Evolutionary conservation across 2,329 filamentous ascomycete species (phyloP), one percentile per base, ranked within the genome.

Genomic region (Aspergillus pseudoterreus): DNA sequence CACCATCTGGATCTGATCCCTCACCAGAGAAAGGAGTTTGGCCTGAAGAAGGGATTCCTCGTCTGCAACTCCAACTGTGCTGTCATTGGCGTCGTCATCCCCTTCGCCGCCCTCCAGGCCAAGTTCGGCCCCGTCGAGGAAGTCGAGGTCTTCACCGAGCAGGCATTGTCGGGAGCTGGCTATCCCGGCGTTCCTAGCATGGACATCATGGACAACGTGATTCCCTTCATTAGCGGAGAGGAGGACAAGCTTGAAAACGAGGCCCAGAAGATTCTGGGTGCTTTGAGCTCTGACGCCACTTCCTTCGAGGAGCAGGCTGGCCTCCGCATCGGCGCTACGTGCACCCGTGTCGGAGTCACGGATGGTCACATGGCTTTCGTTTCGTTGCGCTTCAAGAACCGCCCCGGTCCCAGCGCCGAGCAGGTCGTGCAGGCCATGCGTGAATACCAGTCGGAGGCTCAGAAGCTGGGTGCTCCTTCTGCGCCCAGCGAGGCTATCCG

Each of bases 11-110:
- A 87, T 66, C 81, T 96, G 55, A 92, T 97, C 68, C 86, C 88
- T n/a, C 86, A 95, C 73, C 92, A 97, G 76, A 82, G 89, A 56
- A 79, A 83, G 66, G 80, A 87, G 41, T 83, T 88, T 70, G 77
- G 78, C 24, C 79, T 96, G 42, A 78, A 87, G 56, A 91, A 88
- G 74, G 94, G 94, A 21, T 96, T 97, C 77, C 77, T 97, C 35
- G 90, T 96, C 54, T 97, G 92, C 82, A 97, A 97, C 78, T 95
- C 90, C 59, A 97, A 97, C 77, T 99, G 94, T 75, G 92, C 92
- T 51, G 92, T 96, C 66, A 96, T 97, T 64, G 92, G 92, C 44
- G 84, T 97, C 52, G 92, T 96, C 55, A 95, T 96, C 57, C 94
- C 94, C 21, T 92, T 96, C 67, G 91, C 91, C 10, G 92, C 92